Percentiles rank a stretch among this genome's conserved stretches.
Conservation (phyloP, 345 rosid species). For the Excoecaria cochinchinensis region DNA sequence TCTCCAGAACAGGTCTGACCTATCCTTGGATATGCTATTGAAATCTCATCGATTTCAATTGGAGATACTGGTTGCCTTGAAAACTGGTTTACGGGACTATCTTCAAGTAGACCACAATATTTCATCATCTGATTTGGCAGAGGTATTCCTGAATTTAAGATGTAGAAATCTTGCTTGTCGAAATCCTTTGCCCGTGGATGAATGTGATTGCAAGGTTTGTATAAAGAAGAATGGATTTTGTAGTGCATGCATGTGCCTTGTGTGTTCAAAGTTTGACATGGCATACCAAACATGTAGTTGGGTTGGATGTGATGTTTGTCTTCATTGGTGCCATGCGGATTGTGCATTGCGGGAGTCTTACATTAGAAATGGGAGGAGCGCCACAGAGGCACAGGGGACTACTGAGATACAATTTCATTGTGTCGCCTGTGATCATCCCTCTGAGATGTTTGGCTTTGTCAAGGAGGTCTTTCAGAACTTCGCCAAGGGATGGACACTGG, state of each 20-base stretch:
- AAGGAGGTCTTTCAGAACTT: constrained; percentile 88
- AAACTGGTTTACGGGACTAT: constrained; percentile 66
- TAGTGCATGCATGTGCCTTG: constrained; percentile 91
- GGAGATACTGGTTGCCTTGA: constrained; percentile 81
- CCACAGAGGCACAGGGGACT: constrained; percentile 50
- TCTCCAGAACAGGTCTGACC: constrained; percentile 61
- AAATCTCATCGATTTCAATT: constrained; percentile 74
- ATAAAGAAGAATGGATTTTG: constrained; percentile 82
- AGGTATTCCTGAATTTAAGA: constrained; percentile 73
- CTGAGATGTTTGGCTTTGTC: constrained; percentile 99
- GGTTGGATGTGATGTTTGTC: constrained; percentile 98
- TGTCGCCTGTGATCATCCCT: constrained; percentile 91
- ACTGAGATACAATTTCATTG: constrained; percentile 93
- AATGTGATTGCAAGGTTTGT: constrained; percentile 94
- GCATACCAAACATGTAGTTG: constrained; percentile 95
- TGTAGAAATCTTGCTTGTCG: constrained; percentile 79
- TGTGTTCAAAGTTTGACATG: constrained; percentile 91
- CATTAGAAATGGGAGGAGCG: constrained; percentile 74
- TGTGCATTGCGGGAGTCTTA: constrained; percentile 76
- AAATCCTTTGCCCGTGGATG: constrained; percentile 78
- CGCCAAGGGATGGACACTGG: constrained; percentile 72
- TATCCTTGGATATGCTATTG: constrained; percentile 53
- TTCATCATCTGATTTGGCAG: constrained; percentile 74
- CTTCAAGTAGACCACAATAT: constrained; percentile 51
- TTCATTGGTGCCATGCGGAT: constrained; percentile 97